phyloP scores from a whole-genome alignment of 345 rosid genomes.

The Syzygium oleosum region DNA sequence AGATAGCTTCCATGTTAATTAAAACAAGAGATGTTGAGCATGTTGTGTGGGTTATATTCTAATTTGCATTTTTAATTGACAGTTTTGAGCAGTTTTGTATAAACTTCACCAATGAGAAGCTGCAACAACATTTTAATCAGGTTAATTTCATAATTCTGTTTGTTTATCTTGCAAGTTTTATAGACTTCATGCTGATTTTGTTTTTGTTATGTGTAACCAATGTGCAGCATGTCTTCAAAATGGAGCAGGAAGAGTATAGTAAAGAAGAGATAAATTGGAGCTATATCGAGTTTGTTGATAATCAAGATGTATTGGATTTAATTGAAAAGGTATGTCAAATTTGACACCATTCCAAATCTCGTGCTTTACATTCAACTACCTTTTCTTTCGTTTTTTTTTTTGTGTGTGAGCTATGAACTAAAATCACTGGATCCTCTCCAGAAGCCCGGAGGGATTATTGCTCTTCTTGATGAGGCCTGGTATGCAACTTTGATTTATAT shows the following conservation, averaged over 20 bases:
- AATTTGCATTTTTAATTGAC: conserved; percentile 4
- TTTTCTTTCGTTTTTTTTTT: too few relatives aligned
- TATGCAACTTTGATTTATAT: conserved; percentile 19
- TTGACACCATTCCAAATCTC: background rate
- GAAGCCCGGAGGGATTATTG: conserved; percentile 94
- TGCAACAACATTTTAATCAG: conserved; percentile 96
- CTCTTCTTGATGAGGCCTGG: conserved; percentile 98
- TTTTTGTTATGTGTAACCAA: background rate
- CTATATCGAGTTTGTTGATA: conserved; percentile 85
- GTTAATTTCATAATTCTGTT: conserved; percentile 15
- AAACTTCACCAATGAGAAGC: conserved; percentile 88
- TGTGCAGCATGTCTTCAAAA: conserved; percentile 89
- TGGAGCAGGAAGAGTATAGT: conserved; percentile 90
- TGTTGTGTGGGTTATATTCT: background rate
- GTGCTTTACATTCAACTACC: background rate
- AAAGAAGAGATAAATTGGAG: conserved; percentile 90
- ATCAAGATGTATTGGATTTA: conserved; percentile 80
- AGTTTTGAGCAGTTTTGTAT: conserved; percentile 96
- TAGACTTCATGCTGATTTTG: background rate
- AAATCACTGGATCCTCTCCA: conserved; percentile 16
- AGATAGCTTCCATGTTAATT: background rate
- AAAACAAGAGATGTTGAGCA: background rate
- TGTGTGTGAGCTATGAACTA: background rate
- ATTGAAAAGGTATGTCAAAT: conserved; percentile 54
- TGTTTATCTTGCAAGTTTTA: background rate